Evolutionary conservation across 192 early-diverging fungal genomes (phyloP).

Genomic region (Coemansia sp.): DNA sequence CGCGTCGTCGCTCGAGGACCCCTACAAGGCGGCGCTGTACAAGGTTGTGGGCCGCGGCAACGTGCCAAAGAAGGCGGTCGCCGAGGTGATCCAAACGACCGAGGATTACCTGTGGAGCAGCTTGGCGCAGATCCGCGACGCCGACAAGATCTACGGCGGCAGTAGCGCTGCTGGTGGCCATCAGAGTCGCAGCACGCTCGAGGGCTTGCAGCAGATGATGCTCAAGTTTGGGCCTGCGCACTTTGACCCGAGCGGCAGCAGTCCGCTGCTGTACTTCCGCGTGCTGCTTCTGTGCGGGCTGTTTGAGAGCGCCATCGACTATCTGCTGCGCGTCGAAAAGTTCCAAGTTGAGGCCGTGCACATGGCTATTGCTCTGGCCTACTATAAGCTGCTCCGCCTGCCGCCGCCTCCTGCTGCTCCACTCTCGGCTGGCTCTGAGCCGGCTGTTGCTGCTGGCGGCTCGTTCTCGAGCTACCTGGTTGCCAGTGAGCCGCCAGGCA

Average conservation of each 20-base stretch:
- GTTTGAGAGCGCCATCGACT: constrained; percentile 86
- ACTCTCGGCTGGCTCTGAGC: not conserved
- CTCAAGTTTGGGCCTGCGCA: constrained; percentile 68
- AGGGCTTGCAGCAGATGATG: constrained; percentile 69
- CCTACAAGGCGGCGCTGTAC: constrained; percentile 91
- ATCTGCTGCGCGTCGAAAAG: constrained; percentile 64
- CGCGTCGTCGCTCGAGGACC: constrained; percentile 65
- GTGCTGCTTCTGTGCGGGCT: constrained; percentile 86
- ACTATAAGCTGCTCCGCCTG: constrained; percentile 78
- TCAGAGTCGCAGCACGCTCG: constrained; percentile 42
- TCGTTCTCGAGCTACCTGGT: constrained; percentile 29
- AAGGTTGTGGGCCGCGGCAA: constrained; percentile 93
- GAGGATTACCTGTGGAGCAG: constrained; percentile 96
- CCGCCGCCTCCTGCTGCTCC: too few relatives aligned
- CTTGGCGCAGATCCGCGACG: constrained; percentile 68
- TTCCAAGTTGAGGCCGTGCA: constrained; percentile 87
- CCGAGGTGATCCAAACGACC: constrained; percentile 72
- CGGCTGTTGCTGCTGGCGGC: not conserved
- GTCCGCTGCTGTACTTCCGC: constrained; percentile 78
- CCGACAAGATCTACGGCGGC: constrained; percentile 60
- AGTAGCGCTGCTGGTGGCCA: constrained; percentile 24
- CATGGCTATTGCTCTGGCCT: constrained; percentile 81
- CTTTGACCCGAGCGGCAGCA: constrained; percentile 71
- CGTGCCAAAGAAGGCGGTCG: constrained; percentile 64
- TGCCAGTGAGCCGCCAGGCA: not conserved